Evolutionary conservation across 75 land plant species (phyloP).

Genomic region (Isoetes taiwanensis): DNA sequence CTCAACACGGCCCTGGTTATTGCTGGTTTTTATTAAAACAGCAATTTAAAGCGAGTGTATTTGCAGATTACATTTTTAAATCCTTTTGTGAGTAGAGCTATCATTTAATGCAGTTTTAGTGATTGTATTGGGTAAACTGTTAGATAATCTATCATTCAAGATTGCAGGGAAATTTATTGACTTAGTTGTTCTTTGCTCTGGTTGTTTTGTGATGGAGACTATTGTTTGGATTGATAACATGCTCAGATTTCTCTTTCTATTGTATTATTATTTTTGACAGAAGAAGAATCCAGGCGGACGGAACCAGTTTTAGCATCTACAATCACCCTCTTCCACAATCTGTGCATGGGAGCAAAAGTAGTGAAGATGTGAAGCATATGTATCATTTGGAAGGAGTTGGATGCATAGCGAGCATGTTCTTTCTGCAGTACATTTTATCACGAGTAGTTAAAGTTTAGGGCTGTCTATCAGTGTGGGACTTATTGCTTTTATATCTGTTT

Average conservation of each 20-base stretch:
- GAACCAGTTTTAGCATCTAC: constrained; percentile 73
- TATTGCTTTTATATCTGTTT: too few species aligned
- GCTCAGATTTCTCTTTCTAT: background rate
- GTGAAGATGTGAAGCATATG: constrained; percentile 34
- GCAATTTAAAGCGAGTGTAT: constrained; percentile 62
- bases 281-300: constrained; percentile 92
- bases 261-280: constrained; percentile 5
- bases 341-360: constrained; percentile 17
- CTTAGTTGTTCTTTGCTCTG: background rate
- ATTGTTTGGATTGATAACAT: background rate
- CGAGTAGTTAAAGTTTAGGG: background rate
- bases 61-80: constrained; percentile 80
- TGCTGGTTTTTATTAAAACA: constrained; percentile 58
- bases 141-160: background rate
- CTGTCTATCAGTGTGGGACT: background rate
- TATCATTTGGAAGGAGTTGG: constrained; percentile 98
- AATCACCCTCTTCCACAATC: constrained; percentile 61
- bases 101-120: background rate
- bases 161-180: background rate
- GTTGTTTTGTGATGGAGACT: background rate
- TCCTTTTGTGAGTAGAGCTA: constrained; percentile 73
- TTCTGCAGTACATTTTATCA: background rate
- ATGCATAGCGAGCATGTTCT: background rate
- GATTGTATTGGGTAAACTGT: background rate
- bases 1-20: constrained; percentile 58